phyloP scores from a whole-genome alignment of 148 eudicot species.

The Talinum fruticosum region DNA sequence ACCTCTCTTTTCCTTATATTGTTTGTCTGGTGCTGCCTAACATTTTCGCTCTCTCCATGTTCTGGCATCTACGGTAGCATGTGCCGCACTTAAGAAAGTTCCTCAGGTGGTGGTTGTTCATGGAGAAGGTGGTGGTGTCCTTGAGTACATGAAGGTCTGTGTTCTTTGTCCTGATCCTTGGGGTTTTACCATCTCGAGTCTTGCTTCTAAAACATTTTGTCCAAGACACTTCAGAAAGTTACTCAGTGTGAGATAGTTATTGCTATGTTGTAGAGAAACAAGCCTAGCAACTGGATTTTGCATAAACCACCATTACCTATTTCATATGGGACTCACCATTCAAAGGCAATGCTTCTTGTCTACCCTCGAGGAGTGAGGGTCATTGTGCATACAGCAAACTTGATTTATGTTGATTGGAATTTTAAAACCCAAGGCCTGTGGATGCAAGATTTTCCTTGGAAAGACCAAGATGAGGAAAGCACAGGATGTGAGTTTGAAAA shows the following conservation, averaged over 20 bases:
- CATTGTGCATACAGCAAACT: slow-evolving; percentile 90
- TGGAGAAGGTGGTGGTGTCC: slow-evolving; percentile 84
- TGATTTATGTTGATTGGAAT: slow-evolving; percentile 92
- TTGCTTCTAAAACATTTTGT: slow-evolving; percentile 13
- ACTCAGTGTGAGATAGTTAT: slow-evolving; percentile 17
- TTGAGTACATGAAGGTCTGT: slow-evolving; percentile 81
- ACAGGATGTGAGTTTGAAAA: slow-evolving; percentile 69
- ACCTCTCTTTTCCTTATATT: not conserved
- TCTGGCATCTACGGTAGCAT: slow-evolving; percentile 44
- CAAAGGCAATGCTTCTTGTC: slow-evolving; percentile 92
- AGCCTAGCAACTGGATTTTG: slow-evolving; percentile 72
- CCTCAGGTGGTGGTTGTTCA: slow-evolving; percentile 87
- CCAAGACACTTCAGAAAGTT: not conserved
- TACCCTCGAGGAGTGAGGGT: slow-evolving; percentile 90
- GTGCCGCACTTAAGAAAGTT: slow-evolving; percentile 71
- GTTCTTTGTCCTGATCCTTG: slow-evolving; percentile 16
- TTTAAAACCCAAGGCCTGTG: slow-evolving; percentile 94
- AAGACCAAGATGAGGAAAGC: slow-evolving; percentile 42
- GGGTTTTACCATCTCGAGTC: not conserved
- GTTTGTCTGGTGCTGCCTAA: not conserved
- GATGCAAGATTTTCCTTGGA: slow-evolving; percentile 99
- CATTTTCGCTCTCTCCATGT: not conserved
- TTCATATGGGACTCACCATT: slow-evolving; percentile 95
- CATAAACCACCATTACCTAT: slow-evolving; percentile 94
- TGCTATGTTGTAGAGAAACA: slow-evolving; percentile 53